A percentile compares a stretch with the other conserved stretches of the same genome.
Conservation (phyloP, 2,329 filamentous ascomycete species). For the Alternaria arborescens region DNA sequence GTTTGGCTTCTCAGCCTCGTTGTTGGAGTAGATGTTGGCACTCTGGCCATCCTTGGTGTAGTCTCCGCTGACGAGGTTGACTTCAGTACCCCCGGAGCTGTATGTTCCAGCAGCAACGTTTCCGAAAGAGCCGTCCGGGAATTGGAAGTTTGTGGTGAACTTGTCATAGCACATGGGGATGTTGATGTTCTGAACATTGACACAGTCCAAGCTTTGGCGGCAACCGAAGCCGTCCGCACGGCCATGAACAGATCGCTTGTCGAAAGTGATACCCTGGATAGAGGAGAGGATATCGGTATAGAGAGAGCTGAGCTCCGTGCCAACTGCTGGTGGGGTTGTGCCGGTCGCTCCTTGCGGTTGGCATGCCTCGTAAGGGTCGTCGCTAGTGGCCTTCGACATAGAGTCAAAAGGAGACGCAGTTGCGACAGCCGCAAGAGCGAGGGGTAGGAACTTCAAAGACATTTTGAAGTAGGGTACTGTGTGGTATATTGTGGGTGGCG, state of each 20-base stretch:
- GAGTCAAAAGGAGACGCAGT: slow-evolving; percentile 33
- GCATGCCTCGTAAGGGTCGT: slow-evolving; percentile 47
- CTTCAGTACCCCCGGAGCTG: slow-evolving; percentile 48
- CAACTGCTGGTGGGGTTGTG: slow-evolving; percentile 41
- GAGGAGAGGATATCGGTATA: slow-evolving; percentile 49
- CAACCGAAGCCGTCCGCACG: slow-evolving; percentile 44
- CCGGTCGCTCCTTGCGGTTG: slow-evolving; percentile 47
- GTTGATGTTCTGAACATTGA: slow-evolving; percentile 52
- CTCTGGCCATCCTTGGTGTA: slow-evolving; percentile 52
- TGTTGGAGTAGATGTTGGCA: slow-evolving; percentile 57
- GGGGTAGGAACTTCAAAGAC: slow-evolving; percentile 34
- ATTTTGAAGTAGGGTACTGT: slow-evolving; percentile 18
- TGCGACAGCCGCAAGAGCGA: slow-evolving; percentile 36
- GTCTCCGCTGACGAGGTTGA: slow-evolving; percentile 57
- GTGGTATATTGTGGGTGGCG: neutral
- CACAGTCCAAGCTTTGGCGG: slow-evolving; percentile 51
- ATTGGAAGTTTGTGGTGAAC: slow-evolving; percentile 61
- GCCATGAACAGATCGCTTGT: slow-evolving; percentile 35
- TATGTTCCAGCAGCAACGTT: slow-evolving; percentile 57
- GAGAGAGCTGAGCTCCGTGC: slow-evolving; percentile 45
- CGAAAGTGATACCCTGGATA: slow-evolving; percentile 45
- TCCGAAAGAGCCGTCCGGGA: slow-evolving; percentile 58
- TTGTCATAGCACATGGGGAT: slow-evolving; percentile 63
- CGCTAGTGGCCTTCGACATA: slow-evolving; percentile 33
- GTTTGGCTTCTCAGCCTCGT: slow-evolving; percentile 53